A percentile compares a stretch with the other conserved stretches of the same genome.
Conservation (phyloP, 352 stramenopile genomes). For the Stephanocyclus meneghinianus region DNA sequence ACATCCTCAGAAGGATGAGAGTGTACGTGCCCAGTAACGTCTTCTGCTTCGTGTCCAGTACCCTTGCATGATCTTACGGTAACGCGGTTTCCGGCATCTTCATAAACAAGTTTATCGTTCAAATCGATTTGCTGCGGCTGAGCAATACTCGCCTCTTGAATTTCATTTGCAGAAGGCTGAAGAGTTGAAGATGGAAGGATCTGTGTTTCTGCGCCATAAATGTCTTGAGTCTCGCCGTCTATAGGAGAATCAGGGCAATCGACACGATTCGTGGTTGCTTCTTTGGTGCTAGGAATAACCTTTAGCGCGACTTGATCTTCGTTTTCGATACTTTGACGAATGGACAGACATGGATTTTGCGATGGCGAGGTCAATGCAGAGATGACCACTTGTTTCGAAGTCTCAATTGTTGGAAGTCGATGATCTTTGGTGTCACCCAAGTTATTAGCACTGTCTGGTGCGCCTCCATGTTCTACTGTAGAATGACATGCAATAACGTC, state of each 20-base stretch:
- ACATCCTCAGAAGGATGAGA: neutral
- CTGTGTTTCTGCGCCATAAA: conserved; percentile 52
- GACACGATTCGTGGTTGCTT: neutral
- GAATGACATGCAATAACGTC: neutral
- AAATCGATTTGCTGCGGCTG: neutral
- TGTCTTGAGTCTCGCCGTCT: neutral
- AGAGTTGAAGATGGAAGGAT: conserved; percentile 32
- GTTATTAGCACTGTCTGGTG: neutral
- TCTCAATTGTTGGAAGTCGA: neutral
- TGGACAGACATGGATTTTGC: conserved; percentile 1
- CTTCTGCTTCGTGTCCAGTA: neutral
- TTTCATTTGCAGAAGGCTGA: neutral
- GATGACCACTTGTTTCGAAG: neutral
- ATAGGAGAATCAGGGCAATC: neutral
- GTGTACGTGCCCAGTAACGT: neutral
- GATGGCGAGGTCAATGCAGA: conserved; percentile 7
- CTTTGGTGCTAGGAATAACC: neutral
- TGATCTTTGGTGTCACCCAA: neutral
- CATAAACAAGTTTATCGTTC: neutral
- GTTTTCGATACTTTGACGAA: neutral
- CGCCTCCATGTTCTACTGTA: too few species aligned
- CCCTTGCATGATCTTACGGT: neutral
- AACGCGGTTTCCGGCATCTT: neutral
- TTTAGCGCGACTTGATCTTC: neutral
- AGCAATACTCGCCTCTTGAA: neutral